Evolutionary conservation across 768 basidiomycete species (phyloP).

Genomic region (Phlebiopsis flavidoalba): DNA sequence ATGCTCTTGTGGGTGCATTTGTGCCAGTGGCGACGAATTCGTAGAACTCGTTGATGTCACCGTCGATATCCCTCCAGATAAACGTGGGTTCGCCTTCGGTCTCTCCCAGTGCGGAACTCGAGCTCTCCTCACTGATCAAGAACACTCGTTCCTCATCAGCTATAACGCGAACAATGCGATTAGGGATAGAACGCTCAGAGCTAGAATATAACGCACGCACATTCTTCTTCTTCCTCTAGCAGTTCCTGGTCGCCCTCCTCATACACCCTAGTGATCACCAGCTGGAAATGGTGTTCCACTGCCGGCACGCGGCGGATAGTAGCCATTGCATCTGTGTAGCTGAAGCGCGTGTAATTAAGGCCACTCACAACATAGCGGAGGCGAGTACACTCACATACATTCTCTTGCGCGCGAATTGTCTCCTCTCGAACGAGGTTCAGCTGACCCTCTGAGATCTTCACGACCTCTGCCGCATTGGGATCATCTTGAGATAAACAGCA

Average conservation of each 20-base stretch:
- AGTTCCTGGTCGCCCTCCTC: slow-evolving; percentile 96
- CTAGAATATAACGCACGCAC: slow-evolving; percentile 33
- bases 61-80: slow-evolving; percentile 87
- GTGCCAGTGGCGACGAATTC: slow-evolving; percentile 85
- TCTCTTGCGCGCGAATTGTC: slow-evolving; percentile 86
- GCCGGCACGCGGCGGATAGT: slow-evolving; percentile 83
- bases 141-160: slow-evolving; percentile 94
- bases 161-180: slow-evolving; percentile 25
- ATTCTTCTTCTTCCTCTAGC: slow-evolving; percentile 90
- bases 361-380: neutral
- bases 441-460: slow-evolving; percentile 89
- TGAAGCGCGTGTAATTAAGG: slow-evolving; percentile 26
- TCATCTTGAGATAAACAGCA: slow-evolving; percentile 53
- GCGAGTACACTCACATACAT: slow-evolving; percentile 81
- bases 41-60: slow-evolving; percentile 89
- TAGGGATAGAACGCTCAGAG: slow-evolving; percentile 5
- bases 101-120: slow-evolving; percentile 66
- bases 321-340: slow-evolving; percentile 93
- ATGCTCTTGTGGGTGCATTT: slow-evolving; percentile 69
- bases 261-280: slow-evolving; percentile 94
- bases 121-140: slow-evolving; percentile 85
- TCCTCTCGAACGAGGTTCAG: slow-evolving; percentile 89
- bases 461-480: slow-evolving; percentile 91
- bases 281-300: slow-evolving; percentile 76
- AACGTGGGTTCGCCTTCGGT: slow-evolving; percentile 77